Conservation (phyloP, 106 monocot species). For the Dendrobium huoshanense region DNA sequence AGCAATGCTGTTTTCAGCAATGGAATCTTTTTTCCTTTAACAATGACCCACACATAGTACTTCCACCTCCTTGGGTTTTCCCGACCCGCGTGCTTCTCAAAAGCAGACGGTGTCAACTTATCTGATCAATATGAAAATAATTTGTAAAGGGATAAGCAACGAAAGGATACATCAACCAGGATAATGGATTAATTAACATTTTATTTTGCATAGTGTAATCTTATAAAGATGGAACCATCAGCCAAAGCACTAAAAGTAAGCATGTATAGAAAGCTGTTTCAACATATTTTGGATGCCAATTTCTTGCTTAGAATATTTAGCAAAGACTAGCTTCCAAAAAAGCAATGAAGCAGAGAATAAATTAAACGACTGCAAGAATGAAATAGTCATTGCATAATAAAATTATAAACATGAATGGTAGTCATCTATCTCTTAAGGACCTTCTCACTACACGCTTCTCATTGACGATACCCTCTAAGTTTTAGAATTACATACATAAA, state of each 20-base stretch:
- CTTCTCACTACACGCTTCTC: neutral
- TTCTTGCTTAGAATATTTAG: neutral
- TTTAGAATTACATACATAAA: neutral
- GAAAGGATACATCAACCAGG: neutral
- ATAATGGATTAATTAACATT: neutral
- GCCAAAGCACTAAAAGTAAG: neutral
- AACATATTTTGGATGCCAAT: neutral
- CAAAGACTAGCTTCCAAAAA: neutral
- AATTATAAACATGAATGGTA: neutral
- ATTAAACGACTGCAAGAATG: neutral
- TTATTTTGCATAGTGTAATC: neutral
- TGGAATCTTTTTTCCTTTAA: constrained; percentile 71
- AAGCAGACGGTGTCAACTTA: constrained; percentile 70
- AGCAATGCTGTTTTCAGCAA: constrained; percentile 62
- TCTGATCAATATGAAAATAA: constrained; percentile 30
- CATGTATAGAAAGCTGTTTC: neutral
- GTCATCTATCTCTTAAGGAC: neutral
- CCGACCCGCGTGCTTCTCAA: constrained; percentile 73
- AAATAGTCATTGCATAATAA: neutral
- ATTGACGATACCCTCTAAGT: neutral
- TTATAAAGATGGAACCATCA: neutral
- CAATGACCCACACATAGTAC: constrained; percentile 70
- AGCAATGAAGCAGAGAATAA: neutral
- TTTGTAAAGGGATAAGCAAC: neutral
- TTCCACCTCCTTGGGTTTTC: constrained; percentile 77